phyloP scores from a whole-genome alignment of 345 rosid species.

The Salix caprea region DNA sequence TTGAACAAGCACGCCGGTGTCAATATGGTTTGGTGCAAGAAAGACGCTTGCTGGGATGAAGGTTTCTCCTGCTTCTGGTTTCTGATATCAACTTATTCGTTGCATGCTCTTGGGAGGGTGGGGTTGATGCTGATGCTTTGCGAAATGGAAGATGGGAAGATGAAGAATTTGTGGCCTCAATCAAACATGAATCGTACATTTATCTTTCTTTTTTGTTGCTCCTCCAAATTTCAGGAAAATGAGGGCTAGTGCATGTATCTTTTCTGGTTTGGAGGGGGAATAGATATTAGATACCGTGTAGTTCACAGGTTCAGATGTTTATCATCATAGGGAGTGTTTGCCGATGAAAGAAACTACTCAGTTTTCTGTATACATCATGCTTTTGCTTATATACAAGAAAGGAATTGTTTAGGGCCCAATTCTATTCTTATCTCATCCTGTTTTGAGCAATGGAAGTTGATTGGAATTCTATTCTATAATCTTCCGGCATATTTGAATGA shows the following conservation, averaged over 20 bases:
- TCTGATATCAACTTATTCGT: neutral
- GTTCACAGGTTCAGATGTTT: constrained; percentile 11
- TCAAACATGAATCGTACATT: neutral
- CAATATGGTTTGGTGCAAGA: neutral
- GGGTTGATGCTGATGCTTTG: neutral
- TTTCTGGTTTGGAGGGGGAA: neutral
- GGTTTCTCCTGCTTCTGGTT: neutral
- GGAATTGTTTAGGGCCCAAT: neutral
- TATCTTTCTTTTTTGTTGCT: neutral
- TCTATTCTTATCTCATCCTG: neutral
- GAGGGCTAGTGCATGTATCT: constrained; percentile 1
- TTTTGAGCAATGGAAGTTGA: neutral
- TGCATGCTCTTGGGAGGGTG: neutral
- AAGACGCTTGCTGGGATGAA: neutral
- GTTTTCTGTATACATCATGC: constrained; percentile 6
- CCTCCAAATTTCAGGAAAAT: neutral
- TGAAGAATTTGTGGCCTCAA: neutral
- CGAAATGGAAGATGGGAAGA: neutral
- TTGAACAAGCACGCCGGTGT: neutral
- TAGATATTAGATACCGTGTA: neutral
- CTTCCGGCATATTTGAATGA: too few species aligned
- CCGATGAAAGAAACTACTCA: neutral
- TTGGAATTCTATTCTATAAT: too few species aligned
- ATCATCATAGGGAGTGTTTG: neutral
- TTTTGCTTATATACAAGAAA: constrained; percentile 12